These are phyloP conservation scores for Phoma sp. DNA, from an alignment of 2,329 filamentous ascomycete genomes.

Conservation along the genomic window DNA sequence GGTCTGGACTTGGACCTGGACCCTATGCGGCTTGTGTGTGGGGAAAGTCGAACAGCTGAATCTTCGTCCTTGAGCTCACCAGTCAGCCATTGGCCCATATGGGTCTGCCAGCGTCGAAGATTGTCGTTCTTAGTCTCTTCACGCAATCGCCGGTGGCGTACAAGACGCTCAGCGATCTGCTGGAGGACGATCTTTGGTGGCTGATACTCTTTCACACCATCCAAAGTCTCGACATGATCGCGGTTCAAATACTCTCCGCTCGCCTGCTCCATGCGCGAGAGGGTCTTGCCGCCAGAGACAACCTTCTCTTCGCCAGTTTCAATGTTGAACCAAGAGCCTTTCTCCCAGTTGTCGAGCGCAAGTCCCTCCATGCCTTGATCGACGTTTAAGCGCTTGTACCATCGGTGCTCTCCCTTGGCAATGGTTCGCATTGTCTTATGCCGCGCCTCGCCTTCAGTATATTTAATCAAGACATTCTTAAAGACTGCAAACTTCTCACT, in stretches of 20 bases:
- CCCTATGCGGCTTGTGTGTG: not conserved
- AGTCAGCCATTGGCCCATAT: slow-evolving; percentile 48
- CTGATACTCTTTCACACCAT: slow-evolving; percentile 51
- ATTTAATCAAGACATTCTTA: slow-evolving; percentile 58
- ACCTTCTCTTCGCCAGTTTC: slow-evolving; percentile 34
- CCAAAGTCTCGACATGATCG: slow-evolving; percentile 40
- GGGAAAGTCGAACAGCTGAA: slow-evolving; percentile 9
- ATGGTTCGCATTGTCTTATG: slow-evolving; percentile 56
- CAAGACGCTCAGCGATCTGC: slow-evolving; percentile 57
- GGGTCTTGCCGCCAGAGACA: slow-evolving; percentile 51
- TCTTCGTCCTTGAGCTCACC: slow-evolving; percentile 41
- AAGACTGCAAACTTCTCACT: slow-evolving; percentile 58
- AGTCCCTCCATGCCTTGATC: slow-evolving; percentile 53
- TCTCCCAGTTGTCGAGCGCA: slow-evolving; percentile 55
- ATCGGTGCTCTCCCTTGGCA: slow-evolving; percentile 55
- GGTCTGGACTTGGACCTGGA: slow-evolving; percentile 9
- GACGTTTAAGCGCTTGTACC: slow-evolving; percentile 59
- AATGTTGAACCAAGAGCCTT: slow-evolving; percentile 48
- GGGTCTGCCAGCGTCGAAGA: slow-evolving; percentile 45
- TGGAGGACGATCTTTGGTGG: slow-evolving; percentile 52
- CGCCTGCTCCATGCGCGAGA: slow-evolving; percentile 53
- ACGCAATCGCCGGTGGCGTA: slow-evolving; percentile 52
- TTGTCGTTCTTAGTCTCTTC: slow-evolving; percentile 47
- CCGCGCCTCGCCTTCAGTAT: slow-evolving; percentile 57
- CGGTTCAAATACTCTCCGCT: slow-evolving; percentile 50